Conservation (phyloP, 2,329 filamentous ascomycete species). For the Madurella fahalii region DNA sequence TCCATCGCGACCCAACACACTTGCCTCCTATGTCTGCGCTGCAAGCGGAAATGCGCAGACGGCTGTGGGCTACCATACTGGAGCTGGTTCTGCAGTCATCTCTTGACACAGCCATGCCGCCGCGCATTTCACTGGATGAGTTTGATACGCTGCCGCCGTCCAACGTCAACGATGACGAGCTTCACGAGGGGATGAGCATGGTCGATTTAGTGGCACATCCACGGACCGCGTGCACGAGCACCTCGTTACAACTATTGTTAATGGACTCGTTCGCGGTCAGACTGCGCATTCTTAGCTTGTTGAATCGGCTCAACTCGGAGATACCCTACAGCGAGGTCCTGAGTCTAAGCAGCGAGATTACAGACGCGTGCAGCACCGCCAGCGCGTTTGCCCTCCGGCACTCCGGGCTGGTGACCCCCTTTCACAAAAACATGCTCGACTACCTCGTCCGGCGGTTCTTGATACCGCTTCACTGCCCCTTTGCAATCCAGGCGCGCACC, state of each 20-base stretch:
- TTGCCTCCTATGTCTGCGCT: constrained; percentile 34
- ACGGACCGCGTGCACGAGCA: constrained; percentile 29
- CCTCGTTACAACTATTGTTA: constrained; percentile 35
- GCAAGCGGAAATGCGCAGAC: constrained; percentile 37
- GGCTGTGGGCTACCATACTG: constrained; percentile 42
- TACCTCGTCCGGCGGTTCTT: constrained; percentile 52
- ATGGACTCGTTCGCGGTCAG: constrained; percentile 35
- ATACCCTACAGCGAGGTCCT: constrained; percentile 35
- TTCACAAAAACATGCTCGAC: constrained; percentile 45
- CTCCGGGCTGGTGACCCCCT: background rate
- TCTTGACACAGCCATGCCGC: constrained; percentile 38
- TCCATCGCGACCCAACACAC: constrained; percentile 41
- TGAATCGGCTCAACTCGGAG: constrained; percentile 34
- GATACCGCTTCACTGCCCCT: constrained; percentile 50
- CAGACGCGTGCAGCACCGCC: constrained; percentile 17
- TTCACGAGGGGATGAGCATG: constrained; percentile 14
- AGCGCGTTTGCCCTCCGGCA: constrained; percentile 30
- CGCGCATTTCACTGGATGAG: constrained; percentile 37
- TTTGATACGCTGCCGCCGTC: constrained; percentile 37
- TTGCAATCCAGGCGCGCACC: constrained; percentile 37
- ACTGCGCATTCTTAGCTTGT: constrained; percentile 32
- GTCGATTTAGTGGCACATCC: constrained; percentile 23
- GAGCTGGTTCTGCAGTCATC: constrained; percentile 38
- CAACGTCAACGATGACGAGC: constrained; percentile 34
- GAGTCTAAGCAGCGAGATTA: constrained; percentile 33